Evolutionary conservation across 73 alveolate genomes (phyloP), one percentile per base, ranked within the genome.

Genomic region (Breviolum minutum): DNA sequence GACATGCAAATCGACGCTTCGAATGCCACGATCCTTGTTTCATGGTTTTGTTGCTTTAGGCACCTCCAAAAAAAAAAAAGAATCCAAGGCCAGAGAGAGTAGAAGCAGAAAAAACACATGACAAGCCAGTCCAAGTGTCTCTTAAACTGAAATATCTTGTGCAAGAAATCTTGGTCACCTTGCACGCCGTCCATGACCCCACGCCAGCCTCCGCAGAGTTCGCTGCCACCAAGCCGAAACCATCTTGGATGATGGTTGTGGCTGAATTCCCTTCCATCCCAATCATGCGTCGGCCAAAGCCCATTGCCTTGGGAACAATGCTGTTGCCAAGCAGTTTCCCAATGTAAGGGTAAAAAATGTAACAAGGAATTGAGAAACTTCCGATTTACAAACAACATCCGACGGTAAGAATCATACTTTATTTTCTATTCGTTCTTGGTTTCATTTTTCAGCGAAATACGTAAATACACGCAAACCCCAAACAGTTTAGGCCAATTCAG

Each of bases 11-110:
- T 17, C 88, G 88, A 2, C 88, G 64, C 54, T 80, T 80, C 30
- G 69, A 11, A 48, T 80, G 88, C 88, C 88, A 80, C 2, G 88
- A 80, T 80, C 88, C 88, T 80, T 71, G 13, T 22, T 17, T 13
- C n/a, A 71, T 71, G 81, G 81, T 20, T 8, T 20, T 19, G 12
- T 8, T 14, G n/a, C 2, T 76, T 24, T 9, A 0, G 12, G 13
- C 61, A 26, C 7, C 0, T 24, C 6, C 6, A 22, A n/a, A 14
- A 76, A 8, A n/a, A 9, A 12, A 0, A 12, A 27, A 9, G 22
- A 71, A 22, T 40, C 54, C 54, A 40, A 40, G 54, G 54, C 54
- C 3, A 40, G 54, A 3, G 54, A 3, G 54, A 2, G 54, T 40
- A 22, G 81, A 22, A n/a, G 1, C 30, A 71, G 1, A 22, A 13